Evolutionary conservation across 2,329 filamentous ascomycete genomes (phyloP), one percentile per base, ranked within the genome.

Genomic region (Calonectria multiphialidica): DNA sequence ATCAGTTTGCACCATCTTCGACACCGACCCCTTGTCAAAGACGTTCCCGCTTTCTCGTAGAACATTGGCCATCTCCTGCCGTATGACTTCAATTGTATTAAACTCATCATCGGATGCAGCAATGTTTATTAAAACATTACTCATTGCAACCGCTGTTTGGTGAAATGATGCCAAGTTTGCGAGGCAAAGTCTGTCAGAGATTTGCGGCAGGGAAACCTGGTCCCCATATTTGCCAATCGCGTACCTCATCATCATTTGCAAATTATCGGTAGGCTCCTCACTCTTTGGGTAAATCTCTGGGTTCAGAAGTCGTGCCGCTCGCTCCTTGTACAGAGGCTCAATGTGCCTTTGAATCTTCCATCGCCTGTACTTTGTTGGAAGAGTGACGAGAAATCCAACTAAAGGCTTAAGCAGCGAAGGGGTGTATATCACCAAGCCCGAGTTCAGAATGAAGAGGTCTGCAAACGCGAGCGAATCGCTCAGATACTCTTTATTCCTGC

Each of bases 231-330:
- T 74, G 23, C 18, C 45, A 13, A 71, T 71, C 2, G 74, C 74
- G 12, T 76, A 74, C 47, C 61, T 72, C 49, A 76, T 72, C 72
- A 76, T 76, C 75, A 76, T 76, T 9, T 76, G 75, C 0, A 76
- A 40, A 9, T 59, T 76, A 9, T 76, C 72, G 5, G 50, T 75
- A 2, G 70, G 70, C 5, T 73, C 66, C 1, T 76, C 21, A 0
- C 0, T 23, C 12, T 76, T 74, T 7, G 49, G 45, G 13, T 68
- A 5, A 0, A 63, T 30, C 1, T 47, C 61, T 2, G 67, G 68
- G 10, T 44, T 49, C 13, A 74, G 2, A 5, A 76, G 8, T 0
- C 15, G 37, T 1, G 42, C 28, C 1, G 21, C 10, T 7, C 75
- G 59, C 6, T 63, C 64, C 5, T 45, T 42, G 1, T 71, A 76